Evolutionary conservation across 495 filamentous ascomycete genomes (phyloP).

Genomic region (Bacidia rubella): DNA sequence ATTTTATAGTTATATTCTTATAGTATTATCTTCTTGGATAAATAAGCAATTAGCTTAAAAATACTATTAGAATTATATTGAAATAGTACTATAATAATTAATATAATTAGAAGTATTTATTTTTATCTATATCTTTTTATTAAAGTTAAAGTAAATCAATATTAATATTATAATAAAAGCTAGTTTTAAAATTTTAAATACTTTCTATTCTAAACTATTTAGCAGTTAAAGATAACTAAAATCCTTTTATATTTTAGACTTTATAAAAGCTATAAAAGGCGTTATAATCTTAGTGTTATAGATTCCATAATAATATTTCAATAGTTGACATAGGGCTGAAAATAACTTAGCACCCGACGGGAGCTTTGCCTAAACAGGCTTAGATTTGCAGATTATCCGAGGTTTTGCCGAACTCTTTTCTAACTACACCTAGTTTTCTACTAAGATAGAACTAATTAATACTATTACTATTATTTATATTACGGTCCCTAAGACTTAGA

Average conservation of each 20-base stretch:
- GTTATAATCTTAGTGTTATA: background rate
- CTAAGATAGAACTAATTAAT: no score
- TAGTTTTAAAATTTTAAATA: background rate
- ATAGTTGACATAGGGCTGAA: no score
- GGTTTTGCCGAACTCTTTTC: no score
- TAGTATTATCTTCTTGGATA: background rate
- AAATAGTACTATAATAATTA: background rate
- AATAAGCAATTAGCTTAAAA: background rate
- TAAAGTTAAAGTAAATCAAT: background rate
- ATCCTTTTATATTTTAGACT: background rate
- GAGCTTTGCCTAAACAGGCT: no score
- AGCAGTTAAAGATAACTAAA: background rate
- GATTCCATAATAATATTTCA: no score
- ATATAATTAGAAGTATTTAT: constrained; percentile 1
- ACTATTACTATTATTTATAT: no score
- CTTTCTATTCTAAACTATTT: background rate
- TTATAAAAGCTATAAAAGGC: background rate
- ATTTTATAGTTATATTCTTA: background rate
- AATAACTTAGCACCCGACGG: no score
- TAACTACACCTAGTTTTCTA: no score
- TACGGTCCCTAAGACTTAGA: no score
- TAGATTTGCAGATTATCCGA: no score
- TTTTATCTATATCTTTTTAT: background rate
- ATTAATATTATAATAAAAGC: background rate
- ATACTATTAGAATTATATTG: background rate